Evolutionary conservation across 192 early-diverging fungal species (phyloP), one percentile per base, ranked within the genome.

Genomic region (Physocladia obscura): DNA sequence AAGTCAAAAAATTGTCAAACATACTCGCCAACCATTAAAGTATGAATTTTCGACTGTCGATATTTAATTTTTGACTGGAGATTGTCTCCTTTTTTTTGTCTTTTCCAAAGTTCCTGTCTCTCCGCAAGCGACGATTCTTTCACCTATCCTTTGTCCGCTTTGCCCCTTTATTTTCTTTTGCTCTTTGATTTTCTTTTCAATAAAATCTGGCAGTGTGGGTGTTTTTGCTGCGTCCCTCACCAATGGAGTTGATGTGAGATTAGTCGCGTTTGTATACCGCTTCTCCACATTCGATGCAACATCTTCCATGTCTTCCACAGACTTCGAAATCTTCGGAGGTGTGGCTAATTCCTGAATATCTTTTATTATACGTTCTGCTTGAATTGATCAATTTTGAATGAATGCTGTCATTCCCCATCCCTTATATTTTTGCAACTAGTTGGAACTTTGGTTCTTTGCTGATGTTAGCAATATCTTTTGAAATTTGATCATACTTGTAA

Each of bases 1-100:
- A 87, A 72, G 44, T 89, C 79, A 71, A 92, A 92, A 69, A 83
- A 82, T n/a, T 71, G 73, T 29, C 83, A 79, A 36, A 76, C 79
- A 73, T 82, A 87, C 27, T 77, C 76, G 17, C 70, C 73, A 29
- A 81, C 85, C 58, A 73, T 62, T 49, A 77, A 82, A 1, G 79
- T 80, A 0, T 84, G 81, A 47, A 76, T 63, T 47, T 72, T 64
- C 26, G 89, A 75, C 76, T 90, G 88, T 27, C 34, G 30, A 54
- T 92, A 89, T 75, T 92, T 89, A 71, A 92, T 84, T 2, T 48
- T 68, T 22, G 84, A 76, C n/a, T n/a, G n/a, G n/a, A n/a, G n/a
- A n/a, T n/a, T n/a, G n/a, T n/a, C n/a, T n/a, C n/a, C n/a, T n/a
- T n/a, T n/a, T n/a, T n/a, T n/a, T n/a, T n/a, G n/a, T n/a, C n/a